phyloP scores from a whole-genome alignment of 176 grass and related monocot species.

The Musa itinerans region DNA sequence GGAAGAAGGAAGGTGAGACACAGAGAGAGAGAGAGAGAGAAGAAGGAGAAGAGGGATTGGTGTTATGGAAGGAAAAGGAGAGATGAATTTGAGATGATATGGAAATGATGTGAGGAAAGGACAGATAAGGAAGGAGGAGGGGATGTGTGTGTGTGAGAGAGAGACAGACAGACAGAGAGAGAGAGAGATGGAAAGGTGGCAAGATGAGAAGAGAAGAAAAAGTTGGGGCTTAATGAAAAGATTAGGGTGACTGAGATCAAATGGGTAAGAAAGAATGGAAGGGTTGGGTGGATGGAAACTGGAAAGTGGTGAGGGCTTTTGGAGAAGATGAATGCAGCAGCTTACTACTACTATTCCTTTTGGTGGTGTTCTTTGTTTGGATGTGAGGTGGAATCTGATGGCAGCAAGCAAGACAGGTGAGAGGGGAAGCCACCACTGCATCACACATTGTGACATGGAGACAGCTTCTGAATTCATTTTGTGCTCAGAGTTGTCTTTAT shows the following conservation, averaged over 20 bases:
- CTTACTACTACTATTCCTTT: not conserved
- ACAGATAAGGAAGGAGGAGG: too few species aligned
- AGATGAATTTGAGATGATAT: not conserved
- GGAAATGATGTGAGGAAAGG: not conserved
- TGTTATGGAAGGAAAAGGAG: constrained; percentile 15
- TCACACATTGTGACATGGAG: not conserved
- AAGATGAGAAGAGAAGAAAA: not conserved
- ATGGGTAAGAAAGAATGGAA: not conserved
- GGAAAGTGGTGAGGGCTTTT: too few species aligned
- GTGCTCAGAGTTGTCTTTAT: not conserved
- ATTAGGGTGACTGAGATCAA: not conserved
- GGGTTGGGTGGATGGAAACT: not conserved
- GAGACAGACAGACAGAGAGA: not conserved
- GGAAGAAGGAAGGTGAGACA: not conserved
- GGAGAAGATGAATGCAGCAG: not conserved
- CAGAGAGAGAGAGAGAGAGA: not conserved
- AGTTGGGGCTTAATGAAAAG: not conserved
- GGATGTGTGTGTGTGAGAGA: too few species aligned
- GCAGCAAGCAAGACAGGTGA: not conserved
- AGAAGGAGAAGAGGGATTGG: constrained; percentile 9
- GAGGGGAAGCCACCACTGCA: not conserved
- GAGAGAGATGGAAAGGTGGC: not conserved
- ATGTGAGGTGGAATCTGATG: not conserved
- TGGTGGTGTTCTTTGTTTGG: not conserved
- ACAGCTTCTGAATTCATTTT: not conserved